A percentile compares a stretch with the other conserved stretches of the same genome.
These are phyloP conservation scores for Stenogyne calaminthoides DNA, from an alignment of 305 asterid species.

Conservation along the genomic window DNA sequence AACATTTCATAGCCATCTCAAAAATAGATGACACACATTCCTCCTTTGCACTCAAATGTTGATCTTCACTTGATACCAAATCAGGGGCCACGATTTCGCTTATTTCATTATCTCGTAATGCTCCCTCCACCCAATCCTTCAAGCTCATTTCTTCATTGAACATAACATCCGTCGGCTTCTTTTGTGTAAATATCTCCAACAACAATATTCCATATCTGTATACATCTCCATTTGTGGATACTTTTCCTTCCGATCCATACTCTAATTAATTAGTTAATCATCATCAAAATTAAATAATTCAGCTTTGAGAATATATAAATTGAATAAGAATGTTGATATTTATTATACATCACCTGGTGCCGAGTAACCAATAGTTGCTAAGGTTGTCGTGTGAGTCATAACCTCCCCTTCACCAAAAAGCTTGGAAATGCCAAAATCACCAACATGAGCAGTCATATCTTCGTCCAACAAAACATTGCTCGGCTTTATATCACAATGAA, in stretches of 20 bases:
- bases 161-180: too few species aligned
- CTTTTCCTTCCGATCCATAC: constrained; percentile 43
- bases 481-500: constrained; percentile 49
- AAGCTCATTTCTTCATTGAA: too few species aligned
- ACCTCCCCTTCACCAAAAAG: constrained; percentile 31
- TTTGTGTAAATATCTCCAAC: too few species aligned
- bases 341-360: constrained; percentile 39
- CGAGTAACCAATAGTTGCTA: constrained; percentile 44
- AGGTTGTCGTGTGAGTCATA: too few species aligned
- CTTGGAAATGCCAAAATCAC: constrained; percentile 44
- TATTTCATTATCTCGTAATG: constrained; percentile 22
- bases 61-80: constrained; percentile 28
- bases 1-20: too few species aligned
- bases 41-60: neutral
- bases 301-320: neutral
- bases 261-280: constrained; percentile 25
- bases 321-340: neutral
- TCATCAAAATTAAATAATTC: neutral
- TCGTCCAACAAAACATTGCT: constrained; percentile 40
- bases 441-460: constrained; percentile 43
- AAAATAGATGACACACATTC: constrained; percentile 30
- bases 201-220: too few species aligned
- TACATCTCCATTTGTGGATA: constrained; percentile 25
- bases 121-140: constrained; percentile 34
- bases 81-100: constrained; percentile 23